phyloP scores from a whole-genome alignment of 768 basidiomycete species.

The Mycena olivaceomarginata region DNA sequence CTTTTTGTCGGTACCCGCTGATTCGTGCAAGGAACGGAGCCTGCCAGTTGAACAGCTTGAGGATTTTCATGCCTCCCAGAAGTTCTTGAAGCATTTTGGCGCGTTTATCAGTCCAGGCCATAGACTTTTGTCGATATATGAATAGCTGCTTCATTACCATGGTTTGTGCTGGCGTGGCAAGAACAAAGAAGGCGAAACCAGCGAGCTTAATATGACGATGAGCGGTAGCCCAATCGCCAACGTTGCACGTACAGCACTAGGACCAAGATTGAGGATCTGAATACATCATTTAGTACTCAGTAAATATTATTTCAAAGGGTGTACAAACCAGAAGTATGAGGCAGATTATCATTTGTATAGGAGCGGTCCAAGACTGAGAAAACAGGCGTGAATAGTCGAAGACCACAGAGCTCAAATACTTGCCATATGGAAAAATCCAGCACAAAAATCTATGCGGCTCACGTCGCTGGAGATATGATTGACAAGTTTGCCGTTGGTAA shows the following conservation, averaged over 20 bases:
- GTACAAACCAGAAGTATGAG: slow-evolving; percentile 73
- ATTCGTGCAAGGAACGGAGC: slow-evolving; percentile 86
- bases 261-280: slow-evolving; percentile 80
- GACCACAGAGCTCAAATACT: slow-evolving; percentile 22
- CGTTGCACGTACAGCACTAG: slow-evolving; percentile 59
- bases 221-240: background rate
- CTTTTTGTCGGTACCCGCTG: slow-evolving; percentile 79
- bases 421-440: slow-evolving; percentile 86
- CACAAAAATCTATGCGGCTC: slow-evolving; percentile 93
- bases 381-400: slow-evolving; percentile 18
- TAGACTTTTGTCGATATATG: slow-evolving; percentile 79
- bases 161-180: slow-evolving; percentile 85
- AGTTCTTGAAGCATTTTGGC: slow-evolving; percentile 94
- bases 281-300: background rate
- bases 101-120: slow-evolving; percentile 94
- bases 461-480: slow-evolving; percentile 97
- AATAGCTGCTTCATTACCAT: slow-evolving; percentile 85
- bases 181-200: slow-evolving; percentile 76
- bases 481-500: slow-evolving; percentile 93
- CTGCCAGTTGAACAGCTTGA: slow-evolving; percentile 96
- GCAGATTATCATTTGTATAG: slow-evolving; percentile 87
- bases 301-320: background rate
- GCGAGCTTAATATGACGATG: slow-evolving; percentile 53
- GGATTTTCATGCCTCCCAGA: slow-evolving; percentile 91
- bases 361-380: slow-evolving; percentile 78